These are phyloP conservation scores for Petasospora rhodanensis DNA, from an alignment of 1,139 yeast genomes.

Conservation along the genomic window DNA sequence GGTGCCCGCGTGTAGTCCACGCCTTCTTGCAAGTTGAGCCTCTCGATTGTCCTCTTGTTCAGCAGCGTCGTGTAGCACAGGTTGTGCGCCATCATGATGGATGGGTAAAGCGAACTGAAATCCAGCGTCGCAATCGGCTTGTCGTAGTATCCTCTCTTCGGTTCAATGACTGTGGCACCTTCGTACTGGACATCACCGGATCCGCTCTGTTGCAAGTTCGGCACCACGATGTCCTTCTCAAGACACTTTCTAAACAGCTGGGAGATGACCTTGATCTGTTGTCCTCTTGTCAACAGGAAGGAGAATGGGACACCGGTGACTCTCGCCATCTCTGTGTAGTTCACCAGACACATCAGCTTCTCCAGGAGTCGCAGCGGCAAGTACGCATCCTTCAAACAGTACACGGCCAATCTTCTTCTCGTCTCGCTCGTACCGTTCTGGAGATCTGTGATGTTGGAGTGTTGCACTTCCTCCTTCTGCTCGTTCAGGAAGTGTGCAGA, in stretches of 20 bases:
- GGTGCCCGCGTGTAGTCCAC: constrained; percentile 87
- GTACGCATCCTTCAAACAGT: constrained; percentile 95
- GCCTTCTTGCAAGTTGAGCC: constrained; percentile 57
- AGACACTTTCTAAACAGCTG: constrained; percentile 91
- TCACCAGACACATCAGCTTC: constrained; percentile 92
- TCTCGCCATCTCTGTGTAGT: constrained; percentile 98
- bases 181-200: constrained; percentile 83
- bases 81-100: constrained; percentile 99
- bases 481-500: constrained; percentile 92
- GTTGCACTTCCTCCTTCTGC: constrained; percentile 97
- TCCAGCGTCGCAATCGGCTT: constrained; percentile 97
- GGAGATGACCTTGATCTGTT: constrained; percentile 94
- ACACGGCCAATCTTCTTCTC: constrained; percentile 91
- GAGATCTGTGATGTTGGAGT: constrained; percentile 89
- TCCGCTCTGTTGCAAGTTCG: constrained; percentile 83
- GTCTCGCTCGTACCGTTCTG: constrained; percentile 93
- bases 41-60: constrained; percentile 62
- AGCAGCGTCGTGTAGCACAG: constrained; percentile 89
- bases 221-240: constrained; percentile 80
- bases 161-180: constrained; percentile 99
- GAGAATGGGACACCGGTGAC: constrained; percentile 98
- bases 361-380: constrained; percentile 83
- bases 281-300: constrained; percentile 84
- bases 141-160: constrained; percentile 90
- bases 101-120: constrained; percentile 96